Conservation (phyloP, 352 stramenopile genomes). For the Pythium aphanidermatum region DNA sequence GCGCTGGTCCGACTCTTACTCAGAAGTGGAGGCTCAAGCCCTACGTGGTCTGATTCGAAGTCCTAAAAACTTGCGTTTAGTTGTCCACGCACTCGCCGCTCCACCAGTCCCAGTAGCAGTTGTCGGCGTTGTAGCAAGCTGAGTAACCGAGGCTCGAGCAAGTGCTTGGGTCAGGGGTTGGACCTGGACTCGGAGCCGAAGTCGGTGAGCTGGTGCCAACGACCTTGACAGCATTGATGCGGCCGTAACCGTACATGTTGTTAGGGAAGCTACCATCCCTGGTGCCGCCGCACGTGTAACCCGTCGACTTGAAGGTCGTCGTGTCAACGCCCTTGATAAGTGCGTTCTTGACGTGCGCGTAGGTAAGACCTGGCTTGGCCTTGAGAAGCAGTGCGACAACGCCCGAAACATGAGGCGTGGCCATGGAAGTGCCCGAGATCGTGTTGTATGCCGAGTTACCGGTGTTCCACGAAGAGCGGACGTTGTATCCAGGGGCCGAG, state of each 20-base stretch:
- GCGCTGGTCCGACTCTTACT: neutral
- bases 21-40: neutral
- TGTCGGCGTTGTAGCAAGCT: neutral
- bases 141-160: neutral
- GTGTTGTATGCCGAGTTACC: neutral
- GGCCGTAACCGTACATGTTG: constrained; percentile 31
- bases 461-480: constrained; percentile 4
- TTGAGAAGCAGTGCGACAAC: constrained; percentile 3
- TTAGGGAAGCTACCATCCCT: constrained; percentile 23
- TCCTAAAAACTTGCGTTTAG: constrained; percentile 4
- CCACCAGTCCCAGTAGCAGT: constrained; percentile 1
- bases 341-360: neutral
- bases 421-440: constrained; percentile 11
- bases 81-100: neutral
- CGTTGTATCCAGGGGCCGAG: constrained; percentile 9
- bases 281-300: constrained; percentile 20
- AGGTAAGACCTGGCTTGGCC: neutral
- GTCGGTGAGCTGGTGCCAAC: neutral
- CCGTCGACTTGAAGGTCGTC: neutral
- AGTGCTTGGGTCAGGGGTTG: neutral
- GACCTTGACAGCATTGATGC: constrained; percentile 20
- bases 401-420: constrained; percentile 11
- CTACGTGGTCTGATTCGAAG: neutral
- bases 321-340: constrained; percentile 1
- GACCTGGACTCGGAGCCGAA: neutral